Percentiles rank a stretch among this genome's conserved stretches.
Conservation (phyloP, 2,329 filamentous ascomycete species). For the Fusarium annulatum region DNA sequence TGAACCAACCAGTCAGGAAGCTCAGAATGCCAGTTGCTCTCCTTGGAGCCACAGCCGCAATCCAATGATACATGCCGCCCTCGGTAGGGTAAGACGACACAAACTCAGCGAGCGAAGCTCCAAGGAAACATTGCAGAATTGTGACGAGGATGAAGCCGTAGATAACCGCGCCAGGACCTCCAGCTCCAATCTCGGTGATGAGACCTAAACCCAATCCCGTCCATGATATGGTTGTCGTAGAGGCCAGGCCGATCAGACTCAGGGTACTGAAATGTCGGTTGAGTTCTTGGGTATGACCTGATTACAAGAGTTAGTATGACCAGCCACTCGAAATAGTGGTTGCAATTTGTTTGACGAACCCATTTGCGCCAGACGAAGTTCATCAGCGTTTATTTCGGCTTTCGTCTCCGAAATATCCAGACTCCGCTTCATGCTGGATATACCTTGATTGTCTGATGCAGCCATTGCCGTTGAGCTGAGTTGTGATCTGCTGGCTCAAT, state of each 20-base stretch:
- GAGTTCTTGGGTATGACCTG: conserved; percentile 7
- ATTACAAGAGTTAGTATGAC: background rate
- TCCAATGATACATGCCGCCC: conserved; percentile 20
- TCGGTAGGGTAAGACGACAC: conserved; percentile 14
- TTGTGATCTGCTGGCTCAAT: background rate
- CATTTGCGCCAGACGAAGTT: background rate
- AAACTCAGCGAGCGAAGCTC: conserved; percentile 1
- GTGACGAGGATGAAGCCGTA: conserved; percentile 8
- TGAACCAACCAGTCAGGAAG: conserved; percentile 10
- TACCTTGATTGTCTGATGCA: background rate
- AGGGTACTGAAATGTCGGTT: conserved; percentile 4
- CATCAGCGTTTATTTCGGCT: background rate
- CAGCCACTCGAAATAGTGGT: background rate
- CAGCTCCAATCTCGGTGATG: conserved; percentile 9
- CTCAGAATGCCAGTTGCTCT: background rate
- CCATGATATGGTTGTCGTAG: conserved; percentile 5
- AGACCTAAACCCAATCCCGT: background rate
- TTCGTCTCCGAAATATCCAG: background rate
- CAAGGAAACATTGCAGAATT: background rate
- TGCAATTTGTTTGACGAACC: background rate
- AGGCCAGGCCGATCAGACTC: background rate
- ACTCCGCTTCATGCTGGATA: background rate
- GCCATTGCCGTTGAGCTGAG: background rate
- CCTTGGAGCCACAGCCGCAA: background rate
- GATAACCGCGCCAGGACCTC: conserved; percentile 3